Conservation (phyloP, 768 basidiomycete genomes). For the Kwoniella dendrophila region DNA sequence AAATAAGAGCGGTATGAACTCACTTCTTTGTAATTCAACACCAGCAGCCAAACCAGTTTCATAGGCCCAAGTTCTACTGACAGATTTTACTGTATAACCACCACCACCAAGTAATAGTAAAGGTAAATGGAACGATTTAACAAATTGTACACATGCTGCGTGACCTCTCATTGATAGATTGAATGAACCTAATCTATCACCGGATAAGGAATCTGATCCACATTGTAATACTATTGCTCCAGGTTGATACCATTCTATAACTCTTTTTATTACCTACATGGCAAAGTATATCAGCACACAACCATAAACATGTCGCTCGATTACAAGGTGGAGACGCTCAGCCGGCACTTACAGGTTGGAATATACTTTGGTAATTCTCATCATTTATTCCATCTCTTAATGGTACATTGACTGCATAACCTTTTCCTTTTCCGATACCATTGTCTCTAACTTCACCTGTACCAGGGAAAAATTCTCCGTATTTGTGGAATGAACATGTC, state of each 20-base stretch:
- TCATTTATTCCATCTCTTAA: conserved; percentile 92
- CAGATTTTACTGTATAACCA: conserved; percentile 97
- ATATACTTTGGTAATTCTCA: conserved; percentile 90
- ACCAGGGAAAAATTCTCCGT: conserved; percentile 98
- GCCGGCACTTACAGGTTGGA: conserved; percentile 78
- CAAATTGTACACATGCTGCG: conserved; percentile 94
- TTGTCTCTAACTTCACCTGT: conserved; percentile 95
- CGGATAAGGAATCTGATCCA: conserved; percentile 93
- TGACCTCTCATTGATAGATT: conserved; percentile 98
- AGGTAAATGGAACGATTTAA: conserved; percentile 93
- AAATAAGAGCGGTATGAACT: conserved; percentile 21
- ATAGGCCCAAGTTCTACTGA: conserved; percentile 94
- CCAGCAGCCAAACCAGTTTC: conserved; percentile 99
- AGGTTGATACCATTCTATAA: conserved; percentile 93
- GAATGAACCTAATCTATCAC: conserved; percentile 92
- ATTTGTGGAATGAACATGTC: conserved; percentile 98
- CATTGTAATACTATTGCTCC: conserved; percentile 96
- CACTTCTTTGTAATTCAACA: conserved; percentile 84
- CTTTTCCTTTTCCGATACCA: conserved; percentile 89
- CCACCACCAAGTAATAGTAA: conserved; percentile 93
- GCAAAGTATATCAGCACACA: conserved; percentile 1
- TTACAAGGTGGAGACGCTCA: no score
- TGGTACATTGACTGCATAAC: conserved; percentile 90
- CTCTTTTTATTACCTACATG: conserved; percentile 79
- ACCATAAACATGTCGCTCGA: no score